Evolutionary conservation across 2,329 filamentous ascomycete species (phyloP), one percentile per base, ranked within the genome.

Genomic region (Diplodia corticola): DNA sequence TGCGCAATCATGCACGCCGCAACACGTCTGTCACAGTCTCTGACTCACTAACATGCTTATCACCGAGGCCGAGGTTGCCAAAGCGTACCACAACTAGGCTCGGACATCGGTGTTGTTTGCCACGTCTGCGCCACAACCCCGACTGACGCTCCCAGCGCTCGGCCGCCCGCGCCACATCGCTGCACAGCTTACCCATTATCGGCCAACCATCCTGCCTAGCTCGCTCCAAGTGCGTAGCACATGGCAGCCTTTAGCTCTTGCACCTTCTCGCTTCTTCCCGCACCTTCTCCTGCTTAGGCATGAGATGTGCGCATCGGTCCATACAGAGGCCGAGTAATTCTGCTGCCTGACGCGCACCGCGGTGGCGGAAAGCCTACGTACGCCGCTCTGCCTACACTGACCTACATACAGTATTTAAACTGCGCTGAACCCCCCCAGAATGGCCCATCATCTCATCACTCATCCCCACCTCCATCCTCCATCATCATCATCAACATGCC

Each of bases 401-500:
- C 48, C 30, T 10, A 33, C 55, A n/a, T 49, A 65, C 35, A 57
- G 57, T 66, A 54, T 61, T 55, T 53, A 53, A 61, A n/a, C 55
- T 12, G 2, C 49, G 33, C 5, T n/a, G 5, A 7, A 22, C 22
- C 51, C 44, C 54, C 51, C 13, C 26, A 5, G 15, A n/a, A 17
- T 51, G 33, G 59, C 9, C 30, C 44, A 51, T 63, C 64, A 53
- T 51, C 44, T 61, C 33, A 66, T 37, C 40, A 59, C 40, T 44
- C 53, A 63, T 20, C 60, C 60, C 12, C n/a, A n/a, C n/a, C n/a
- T n/a, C n/a, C n/a, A n/a, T n/a, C 48, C 30, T 15, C 26, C 13
- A 64, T 53, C 33, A 44, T 22, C 49, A 60, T 44, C 44, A 61
- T 54, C 64, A 81, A 73, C 66, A 86, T 86, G 84, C 80, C 84